A percentile compares a stretch with the other conserved stretches of the same genome.
Evolutionary conservation across 148 eudicot species (phyloP).

Genomic region (Arbutus unedo): DNA sequence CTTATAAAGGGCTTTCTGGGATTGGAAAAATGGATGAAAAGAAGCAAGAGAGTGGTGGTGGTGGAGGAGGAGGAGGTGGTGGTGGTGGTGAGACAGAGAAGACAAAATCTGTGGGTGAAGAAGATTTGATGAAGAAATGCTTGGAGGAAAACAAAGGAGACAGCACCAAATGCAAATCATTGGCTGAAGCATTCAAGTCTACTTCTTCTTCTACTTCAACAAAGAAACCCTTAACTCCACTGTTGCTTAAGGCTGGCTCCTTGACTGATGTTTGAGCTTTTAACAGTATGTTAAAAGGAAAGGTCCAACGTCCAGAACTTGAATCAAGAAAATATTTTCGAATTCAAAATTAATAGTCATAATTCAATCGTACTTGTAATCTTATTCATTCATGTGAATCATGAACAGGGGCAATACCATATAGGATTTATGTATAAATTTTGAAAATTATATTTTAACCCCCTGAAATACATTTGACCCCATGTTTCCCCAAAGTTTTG

Average conservation of each 20-base stretch:
- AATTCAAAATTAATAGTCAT: no score
- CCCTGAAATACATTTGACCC: no score
- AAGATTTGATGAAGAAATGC: conserved; percentile 33
- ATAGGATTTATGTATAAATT: no score
- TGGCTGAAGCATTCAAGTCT: conserved; percentile 34
- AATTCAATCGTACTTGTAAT: no score
- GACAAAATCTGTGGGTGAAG: conserved; percentile 12
- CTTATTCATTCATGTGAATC: no score
- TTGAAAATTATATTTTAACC: no score
- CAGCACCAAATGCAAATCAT: conserved; percentile 37
- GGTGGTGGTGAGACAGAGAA: conserved; percentile 12
- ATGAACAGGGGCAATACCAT: no score
- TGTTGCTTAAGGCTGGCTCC: conserved; percentile 38
- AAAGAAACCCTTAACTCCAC: conserved; percentile 12
- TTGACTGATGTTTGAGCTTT: conserved; percentile 45
- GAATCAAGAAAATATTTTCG: no score
- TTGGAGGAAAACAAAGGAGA: conserved; percentile 49
- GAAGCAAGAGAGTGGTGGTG: background rate
- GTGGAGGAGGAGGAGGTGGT: no score
- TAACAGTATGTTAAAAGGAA: no score
- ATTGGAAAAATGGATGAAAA: conserved; percentile 13
- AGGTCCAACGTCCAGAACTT: no score
- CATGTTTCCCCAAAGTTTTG: no score
- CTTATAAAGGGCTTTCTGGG: background rate
- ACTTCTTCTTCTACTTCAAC: conserved; percentile 20